These are phyloP conservation scores for Neoconidiobolus thromboides DNA, from an alignment of 371 early-diverging fungal species.

Conservation along the genomic window DNA sequence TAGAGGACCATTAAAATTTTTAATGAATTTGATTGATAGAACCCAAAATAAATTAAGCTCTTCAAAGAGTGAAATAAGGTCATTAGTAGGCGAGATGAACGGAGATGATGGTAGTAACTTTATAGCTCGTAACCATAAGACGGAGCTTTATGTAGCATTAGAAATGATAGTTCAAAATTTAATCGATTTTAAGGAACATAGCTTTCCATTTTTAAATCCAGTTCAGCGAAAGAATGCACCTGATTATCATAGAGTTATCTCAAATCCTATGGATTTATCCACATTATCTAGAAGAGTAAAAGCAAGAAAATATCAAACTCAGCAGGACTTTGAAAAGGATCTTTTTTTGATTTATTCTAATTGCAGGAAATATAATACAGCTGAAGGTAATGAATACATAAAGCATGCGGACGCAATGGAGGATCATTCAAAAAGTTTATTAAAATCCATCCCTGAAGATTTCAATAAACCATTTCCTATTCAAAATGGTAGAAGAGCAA, in stretches of 20 bases:
- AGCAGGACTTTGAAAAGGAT: slow-evolving; percentile 63
- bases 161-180: background rate
- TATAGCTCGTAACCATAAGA: background rate
- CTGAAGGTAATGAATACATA: slow-evolving; percentile 49
- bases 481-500: background rate
- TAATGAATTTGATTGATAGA: background rate
- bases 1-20: background rate
- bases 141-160: background rate
- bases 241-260: slow-evolving; percentile 20
- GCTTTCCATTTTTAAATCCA: background rate
- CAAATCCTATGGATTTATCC: slow-evolving; percentile 79
- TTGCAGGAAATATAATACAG: slow-evolving; percentile 51
- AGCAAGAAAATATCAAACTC: slow-evolving; percentile 41
- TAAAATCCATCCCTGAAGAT: slow-evolving; percentile 59
- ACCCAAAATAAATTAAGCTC: background rate
- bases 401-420: slow-evolving; percentile 70
- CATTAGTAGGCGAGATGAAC: background rate
- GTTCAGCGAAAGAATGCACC: background rate
- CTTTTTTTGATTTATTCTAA: slow-evolving; percentile 67
- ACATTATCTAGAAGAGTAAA: slow-evolving; percentile 70
- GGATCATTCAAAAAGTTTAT: slow-evolving; percentile 43
- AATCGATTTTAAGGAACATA: background rate
- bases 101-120: background rate
- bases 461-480: background rate
- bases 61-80: background rate